A percentile compares a stretch with the other conserved stretches of the same genome.
Evolutionary conservation across 371 early-diverging fungal genomes (phyloP).

Genomic region (Mortierella sp.): DNA sequence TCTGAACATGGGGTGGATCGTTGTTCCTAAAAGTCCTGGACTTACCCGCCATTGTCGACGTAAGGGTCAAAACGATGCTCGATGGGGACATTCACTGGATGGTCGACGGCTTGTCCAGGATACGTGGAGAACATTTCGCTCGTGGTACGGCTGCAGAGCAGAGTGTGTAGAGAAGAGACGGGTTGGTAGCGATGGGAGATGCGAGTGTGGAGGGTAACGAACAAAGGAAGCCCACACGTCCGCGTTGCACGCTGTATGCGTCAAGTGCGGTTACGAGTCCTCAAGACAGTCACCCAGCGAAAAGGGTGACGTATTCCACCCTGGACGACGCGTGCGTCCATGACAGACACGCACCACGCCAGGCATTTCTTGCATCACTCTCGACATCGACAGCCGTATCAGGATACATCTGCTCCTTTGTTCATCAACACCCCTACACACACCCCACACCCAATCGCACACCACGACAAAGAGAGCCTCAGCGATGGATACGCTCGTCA

Average conservation of each 20-base stretch:
- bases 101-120: conserved; percentile 47
- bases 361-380: neutral
- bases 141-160: neutral
- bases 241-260: neutral
- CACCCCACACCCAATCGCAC: neutral
- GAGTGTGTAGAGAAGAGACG: neutral
- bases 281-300: conserved; percentile 14
- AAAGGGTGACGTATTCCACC: conserved; percentile 32
- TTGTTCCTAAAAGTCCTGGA: too few relatives aligned
- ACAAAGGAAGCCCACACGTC: neutral
- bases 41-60: conserved; percentile 82
- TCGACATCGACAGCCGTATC: neutral
- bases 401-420: neutral
- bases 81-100: conserved; percentile 59
- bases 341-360: conserved; percentile 6
- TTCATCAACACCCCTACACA: conserved; percentile 1
- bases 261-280: conserved; percentile 30
- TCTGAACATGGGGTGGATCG: too few relatives aligned
- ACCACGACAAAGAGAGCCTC: neutral
- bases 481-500: conserved; percentile 68
- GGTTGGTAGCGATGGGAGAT: neutral
- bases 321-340: conserved; percentile 23
- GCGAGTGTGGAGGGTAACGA: neutral
- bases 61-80: conserved; percentile 83
- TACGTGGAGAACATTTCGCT: conserved; percentile 40